Evolutionary conservation across 169 alveolate species (phyloP), one percentile per base, ranked within the genome.

Genomic region (Plasmodium vivax): DNA sequence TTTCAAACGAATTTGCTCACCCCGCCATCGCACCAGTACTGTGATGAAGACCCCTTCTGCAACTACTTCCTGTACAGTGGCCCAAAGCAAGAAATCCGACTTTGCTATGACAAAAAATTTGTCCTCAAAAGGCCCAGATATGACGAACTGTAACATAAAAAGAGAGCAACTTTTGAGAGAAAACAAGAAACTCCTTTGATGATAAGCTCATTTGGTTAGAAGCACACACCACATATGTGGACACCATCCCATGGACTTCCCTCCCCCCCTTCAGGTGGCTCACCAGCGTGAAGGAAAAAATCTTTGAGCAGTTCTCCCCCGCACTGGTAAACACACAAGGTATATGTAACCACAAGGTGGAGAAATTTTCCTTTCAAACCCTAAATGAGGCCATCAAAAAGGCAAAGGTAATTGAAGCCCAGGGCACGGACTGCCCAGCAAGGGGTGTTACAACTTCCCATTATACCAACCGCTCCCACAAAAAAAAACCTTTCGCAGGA

Each of bases 1-100:
- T 27, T 75, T 34, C 23, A 34, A 36, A 75, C 23, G 32, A 27
- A 34, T 16, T 32, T 36, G 32, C 19, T 12, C 56, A 16, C 56
- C 45, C 19, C 45, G 5, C n/a, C 27, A 4, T 43, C 12, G 45
- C 51, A 10, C 10, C 58, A 81, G 91, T 80, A 90, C 27, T 90
- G 94, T 43, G 90, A 90, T 19, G 94, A 90, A 90, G 94, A 90
- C 75, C 83, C 88, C 2, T 90, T 90, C 58, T 90, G 94, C 72
- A 79, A 74, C 30, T 90, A 90, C 41, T 90, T 90, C 58, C 58
- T 90, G n/a, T 80, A 36, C 47, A 90, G 36, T 62, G 38, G 19
- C 14, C 38, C 34, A 32, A 90, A 80, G 73, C 68, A 90, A 80
- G 94, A 90, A 90, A 72, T 90, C n/a, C 73, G 94, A 80, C 82